Evolutionary conservation across 177 flowering plant species (phyloP).

Genomic region (Tripterygium wilfordii): DNA sequence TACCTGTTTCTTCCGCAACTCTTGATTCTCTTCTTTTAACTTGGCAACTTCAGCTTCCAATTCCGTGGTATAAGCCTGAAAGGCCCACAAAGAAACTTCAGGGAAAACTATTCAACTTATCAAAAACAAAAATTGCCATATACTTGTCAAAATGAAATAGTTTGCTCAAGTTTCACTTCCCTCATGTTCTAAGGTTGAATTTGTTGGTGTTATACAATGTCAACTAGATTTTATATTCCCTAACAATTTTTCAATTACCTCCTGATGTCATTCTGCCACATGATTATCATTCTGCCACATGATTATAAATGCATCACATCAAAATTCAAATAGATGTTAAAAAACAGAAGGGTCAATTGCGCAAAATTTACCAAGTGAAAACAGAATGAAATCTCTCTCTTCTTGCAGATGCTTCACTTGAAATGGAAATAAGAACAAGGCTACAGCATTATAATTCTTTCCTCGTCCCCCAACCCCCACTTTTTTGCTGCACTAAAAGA

Average conservation of each 20-base stretch:
- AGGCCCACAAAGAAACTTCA: slow-evolving; percentile 5
- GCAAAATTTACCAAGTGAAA: slow-evolving; percentile 11
- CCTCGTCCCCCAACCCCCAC: no score
- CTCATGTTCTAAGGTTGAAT: no score
- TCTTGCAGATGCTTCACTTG: no score
- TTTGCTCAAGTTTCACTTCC: no score
- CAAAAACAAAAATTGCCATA: no score
- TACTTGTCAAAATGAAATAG: no score
- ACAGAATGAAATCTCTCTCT: slow-evolving; percentile 2
- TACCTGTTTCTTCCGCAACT: slow-evolving; percentile 74
- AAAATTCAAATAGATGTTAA: no score
- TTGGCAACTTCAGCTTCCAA: slow-evolving; percentile 88
- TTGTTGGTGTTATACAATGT: not conserved
- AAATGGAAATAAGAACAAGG: no score
- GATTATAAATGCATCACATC: no score
- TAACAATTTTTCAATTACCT: slow-evolving; percentile 19
- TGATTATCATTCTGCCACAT: slow-evolving; percentile 22
- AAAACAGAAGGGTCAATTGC: slow-evolving; percentile 14
- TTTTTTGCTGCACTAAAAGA: no score
- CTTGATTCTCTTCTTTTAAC: slow-evolving; percentile 77
- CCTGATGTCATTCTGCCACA: slow-evolving; percentile 21
- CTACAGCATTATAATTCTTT: no score
- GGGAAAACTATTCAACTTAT: not conserved
- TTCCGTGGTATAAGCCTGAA: slow-evolving; percentile 88
- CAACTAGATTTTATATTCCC: slow-evolving; percentile 6